Conservation (phyloP, 1,284 basidiomycete genomes). For the Porphyrellus sp. region DNA sequence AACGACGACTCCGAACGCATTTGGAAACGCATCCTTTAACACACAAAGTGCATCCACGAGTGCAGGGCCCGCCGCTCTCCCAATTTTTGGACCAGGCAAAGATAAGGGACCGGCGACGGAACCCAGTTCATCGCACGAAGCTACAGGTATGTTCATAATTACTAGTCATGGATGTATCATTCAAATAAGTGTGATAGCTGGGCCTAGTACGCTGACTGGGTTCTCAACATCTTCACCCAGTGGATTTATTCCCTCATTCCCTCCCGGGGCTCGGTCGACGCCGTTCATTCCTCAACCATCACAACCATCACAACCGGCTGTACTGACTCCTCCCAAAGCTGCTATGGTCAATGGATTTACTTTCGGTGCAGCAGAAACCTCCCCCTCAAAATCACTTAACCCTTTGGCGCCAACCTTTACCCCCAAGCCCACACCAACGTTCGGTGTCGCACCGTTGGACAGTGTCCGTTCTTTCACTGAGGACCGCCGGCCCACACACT, state of each 20-base stretch:
- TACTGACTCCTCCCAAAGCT: neutral
- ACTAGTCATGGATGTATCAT: neutral
- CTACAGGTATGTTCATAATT: constrained; percentile 17
- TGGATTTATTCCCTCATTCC: constrained; percentile 12
- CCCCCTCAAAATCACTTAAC: constrained; percentile 21
- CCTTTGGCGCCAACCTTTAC: constrained; percentile 33
- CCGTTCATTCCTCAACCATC: constrained; percentile 1
- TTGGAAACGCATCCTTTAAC: constrained; percentile 31
- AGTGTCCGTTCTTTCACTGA: neutral
- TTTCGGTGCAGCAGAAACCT: constrained; percentile 4
- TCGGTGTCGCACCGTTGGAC: neutral
- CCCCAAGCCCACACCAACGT: constrained; percentile 6
- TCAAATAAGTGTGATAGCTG: neutral
- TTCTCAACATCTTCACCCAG: constrained; percentile 25
- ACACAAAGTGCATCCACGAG: constrained; percentile 10
- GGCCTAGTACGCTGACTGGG: neutral
- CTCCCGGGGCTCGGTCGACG: neutral
- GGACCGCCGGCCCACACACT: neutral
- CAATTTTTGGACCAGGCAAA: constrained; percentile 22
- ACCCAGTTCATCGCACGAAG: constrained; percentile 1
- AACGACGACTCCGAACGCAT: constrained; percentile 34
- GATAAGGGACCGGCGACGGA: constrained; percentile 13
- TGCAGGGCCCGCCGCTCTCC: neutral
- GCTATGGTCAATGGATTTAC: constrained; percentile 2
- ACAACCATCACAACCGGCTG: neutral